These are phyloP conservation scores for Tetrahymena thermophila DNA, from an alignment of 73 alveolate genomes.

Conservation along the genomic window DNA sequence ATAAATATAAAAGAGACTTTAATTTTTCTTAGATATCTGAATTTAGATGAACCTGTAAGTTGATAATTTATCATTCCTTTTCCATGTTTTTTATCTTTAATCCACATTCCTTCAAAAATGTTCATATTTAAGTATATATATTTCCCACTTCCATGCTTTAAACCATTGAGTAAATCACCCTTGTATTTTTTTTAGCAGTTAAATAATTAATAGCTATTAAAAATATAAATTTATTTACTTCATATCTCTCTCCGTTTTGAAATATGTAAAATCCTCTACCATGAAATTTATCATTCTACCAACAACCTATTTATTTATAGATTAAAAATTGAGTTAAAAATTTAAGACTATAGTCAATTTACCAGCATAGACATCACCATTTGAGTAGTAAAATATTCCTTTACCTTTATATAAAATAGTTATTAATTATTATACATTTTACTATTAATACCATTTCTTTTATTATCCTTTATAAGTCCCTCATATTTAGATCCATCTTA, in stretches of 20 bases:
- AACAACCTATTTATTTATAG: conserved; percentile 16
- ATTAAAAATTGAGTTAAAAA: background rate
- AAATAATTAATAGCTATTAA: background rate
- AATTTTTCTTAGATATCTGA: conserved; percentile 50
- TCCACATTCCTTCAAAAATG: conserved; percentile 43
- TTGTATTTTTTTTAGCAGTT: background rate
- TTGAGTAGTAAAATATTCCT: background rate
- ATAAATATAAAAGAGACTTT: background rate
- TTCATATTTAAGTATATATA: background rate
- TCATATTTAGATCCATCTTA: background rate
- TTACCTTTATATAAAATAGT: background rate
- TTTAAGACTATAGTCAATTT: background rate
- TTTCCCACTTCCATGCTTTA: conserved; percentile 43
- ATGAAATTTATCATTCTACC: conserved; percentile 37
- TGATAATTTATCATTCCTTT: conserved; percentile 16
- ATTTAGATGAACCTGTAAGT: conserved; percentile 41
- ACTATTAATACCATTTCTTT: background rate
- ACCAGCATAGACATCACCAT: background rate
- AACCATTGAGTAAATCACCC: conserved; percentile 44
- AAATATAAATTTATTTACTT: conserved; percentile 1
- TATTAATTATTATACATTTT: background rate
- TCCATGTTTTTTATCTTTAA: conserved; percentile 36
- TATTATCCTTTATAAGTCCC: background rate
- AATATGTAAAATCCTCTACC: conserved; percentile 38
- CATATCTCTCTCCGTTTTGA: conserved; percentile 45